Evolutionary conservation across 768 basidiomycete genomes (phyloP).

Genomic region (Pleurotus giganteus): DNA sequence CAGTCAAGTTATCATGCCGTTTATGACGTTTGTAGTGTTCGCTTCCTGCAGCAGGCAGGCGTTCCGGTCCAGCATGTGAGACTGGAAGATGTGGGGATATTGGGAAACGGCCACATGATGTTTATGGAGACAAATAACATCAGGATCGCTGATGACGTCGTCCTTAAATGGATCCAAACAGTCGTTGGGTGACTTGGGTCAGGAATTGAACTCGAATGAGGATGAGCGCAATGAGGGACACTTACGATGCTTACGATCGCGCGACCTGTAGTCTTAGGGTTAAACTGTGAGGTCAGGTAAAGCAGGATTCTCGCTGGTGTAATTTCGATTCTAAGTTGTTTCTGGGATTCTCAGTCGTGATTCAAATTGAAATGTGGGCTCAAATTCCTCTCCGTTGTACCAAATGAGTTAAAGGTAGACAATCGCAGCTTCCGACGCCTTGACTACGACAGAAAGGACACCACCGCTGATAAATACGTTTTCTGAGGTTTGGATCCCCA

Average conservation of each 20-base stretch:
- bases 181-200: conserved; percentile 1
- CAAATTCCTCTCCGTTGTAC: not conserved
- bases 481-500: conserved; percentile 26
- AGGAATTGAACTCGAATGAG: too few relatives aligned
- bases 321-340: too few relatives aligned
- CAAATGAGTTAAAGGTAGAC: conserved; percentile 21
- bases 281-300: too few relatives aligned
- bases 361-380: too few relatives aligned
- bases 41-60: conserved; percentile 42
- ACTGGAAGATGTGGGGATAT: conserved; percentile 42
- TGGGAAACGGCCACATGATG: conserved; percentile 56
- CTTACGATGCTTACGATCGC: too few relatives aligned
- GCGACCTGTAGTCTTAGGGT: too few relatives aligned
- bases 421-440: conserved; percentile 36
- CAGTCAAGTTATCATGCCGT: conserved; percentile 49
- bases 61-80: conserved; percentile 40
- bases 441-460: conserved; percentile 24
- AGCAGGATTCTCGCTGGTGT: too few relatives aligned
- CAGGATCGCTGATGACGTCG: conserved; percentile 38
- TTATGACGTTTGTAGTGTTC: conserved; percentile 44
- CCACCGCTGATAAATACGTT: conserved; percentile 20
- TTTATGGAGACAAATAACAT: conserved; percentile 52
- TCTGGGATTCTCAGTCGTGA: too few relatives aligned
- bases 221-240: too few relatives aligned
- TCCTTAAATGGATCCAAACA: conserved; percentile 37